Evolutionary conservation across 2,329 filamentous ascomycete species (phyloP).

Genomic region (Colletotrichum orbiculare): DNA sequence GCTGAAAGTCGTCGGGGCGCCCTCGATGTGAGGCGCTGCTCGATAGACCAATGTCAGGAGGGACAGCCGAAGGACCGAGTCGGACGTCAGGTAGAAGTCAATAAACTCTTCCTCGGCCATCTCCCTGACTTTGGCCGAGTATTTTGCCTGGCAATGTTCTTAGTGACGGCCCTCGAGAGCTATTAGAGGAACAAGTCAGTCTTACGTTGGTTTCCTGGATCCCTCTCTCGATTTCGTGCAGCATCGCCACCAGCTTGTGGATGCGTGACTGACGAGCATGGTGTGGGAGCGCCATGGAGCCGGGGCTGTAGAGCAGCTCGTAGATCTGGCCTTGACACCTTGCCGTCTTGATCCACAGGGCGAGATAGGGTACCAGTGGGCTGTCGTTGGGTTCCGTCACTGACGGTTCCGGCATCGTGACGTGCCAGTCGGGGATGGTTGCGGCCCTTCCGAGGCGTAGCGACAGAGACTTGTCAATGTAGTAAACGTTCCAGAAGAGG

Average conservation of each 20-base stretch:
- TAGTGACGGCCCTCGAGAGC: background rate
- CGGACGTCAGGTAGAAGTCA: conserved; percentile 49
- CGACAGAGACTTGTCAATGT: conserved; percentile 66
- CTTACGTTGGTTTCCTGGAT: conserved; percentile 38
- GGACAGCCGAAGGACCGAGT: conserved; percentile 55
- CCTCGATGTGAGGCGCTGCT: conserved; percentile 46
- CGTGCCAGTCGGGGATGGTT: conserved; percentile 68
- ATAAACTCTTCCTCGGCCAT: conserved; percentile 43
- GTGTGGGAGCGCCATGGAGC: conserved; percentile 50
- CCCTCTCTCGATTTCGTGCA: conserved; percentile 45
- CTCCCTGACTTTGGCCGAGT: background rate
- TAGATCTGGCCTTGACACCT: conserved; percentile 67
- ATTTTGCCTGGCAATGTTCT: conserved; percentile 7
- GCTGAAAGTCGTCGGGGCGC: conserved; percentile 50
- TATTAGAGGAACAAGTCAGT: background rate
- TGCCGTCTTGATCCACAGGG: conserved; percentile 61
- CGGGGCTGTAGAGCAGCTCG: conserved; percentile 62
- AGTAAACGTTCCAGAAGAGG: conserved; percentile 69
- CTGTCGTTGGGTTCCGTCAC: background rate
- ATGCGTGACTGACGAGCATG: conserved; percentile 48
- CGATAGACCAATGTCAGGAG: conserved; percentile 57
- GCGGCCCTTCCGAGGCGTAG: conserved; percentile 65
- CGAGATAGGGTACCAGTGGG: conserved; percentile 50
- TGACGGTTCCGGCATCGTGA: conserved; percentile 49
- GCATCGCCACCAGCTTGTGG: conserved; percentile 44